Evolutionary conservation across 306 rosid genomes (phyloP), one percentile per base, ranked within the genome.

Genomic region (Heteromeles arbutifolia): DNA sequence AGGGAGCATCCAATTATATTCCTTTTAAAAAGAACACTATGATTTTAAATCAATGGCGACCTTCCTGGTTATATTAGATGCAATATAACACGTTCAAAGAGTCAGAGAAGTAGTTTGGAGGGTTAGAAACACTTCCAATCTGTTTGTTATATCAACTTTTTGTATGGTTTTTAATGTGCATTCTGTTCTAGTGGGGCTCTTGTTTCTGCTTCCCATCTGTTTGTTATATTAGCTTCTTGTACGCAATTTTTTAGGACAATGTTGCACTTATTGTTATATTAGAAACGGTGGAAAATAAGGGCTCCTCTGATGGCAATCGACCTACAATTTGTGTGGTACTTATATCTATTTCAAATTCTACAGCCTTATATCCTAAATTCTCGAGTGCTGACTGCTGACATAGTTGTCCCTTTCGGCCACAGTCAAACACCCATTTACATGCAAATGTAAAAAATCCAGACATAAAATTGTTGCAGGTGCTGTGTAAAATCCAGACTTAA

Each of bases 391-490:
- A 72, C 74, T 13, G 50, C 50, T 44, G 50, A 44, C 50, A 41
- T 14, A 29, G 61, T 73, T 22, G 15, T 13, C 22, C 44, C 39
- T 79, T 67, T 37, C 32, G 12, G 56, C 65, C 11, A 2, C 29
- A 76, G 88, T 80, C 80, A 75, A 85, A 82, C 62, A 69, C 86
- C 22, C 88, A 85, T 73, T 56, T 85, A 79, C 29, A n/a, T n/a
- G n/a, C n/a, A n/a, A n/a, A n/a, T n/a, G n/a, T n/a, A n/a, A n/a
- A n/a, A n/a, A n/a, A n/a, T n/a, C n/a, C n/a, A n/a, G n/a, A n/a
- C n/a, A n/a, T n/a, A n/a, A n/a, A n/a, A n/a, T n/a, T n/a, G n/a
- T n/a, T n/a, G n/a, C n/a, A n/a, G n/a, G n/a, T n/a, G n/a, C n/a
- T n/a, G n/a, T n/a, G n/a, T n/a, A n/a, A n/a, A n/a, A n/a, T n/a